A percentile compares a stretch with the other conserved stretches of the same genome.
phyloP scores from a whole-genome alignment of 768 basidiomycete genomes.

The Mycena epipterygia region DNA sequence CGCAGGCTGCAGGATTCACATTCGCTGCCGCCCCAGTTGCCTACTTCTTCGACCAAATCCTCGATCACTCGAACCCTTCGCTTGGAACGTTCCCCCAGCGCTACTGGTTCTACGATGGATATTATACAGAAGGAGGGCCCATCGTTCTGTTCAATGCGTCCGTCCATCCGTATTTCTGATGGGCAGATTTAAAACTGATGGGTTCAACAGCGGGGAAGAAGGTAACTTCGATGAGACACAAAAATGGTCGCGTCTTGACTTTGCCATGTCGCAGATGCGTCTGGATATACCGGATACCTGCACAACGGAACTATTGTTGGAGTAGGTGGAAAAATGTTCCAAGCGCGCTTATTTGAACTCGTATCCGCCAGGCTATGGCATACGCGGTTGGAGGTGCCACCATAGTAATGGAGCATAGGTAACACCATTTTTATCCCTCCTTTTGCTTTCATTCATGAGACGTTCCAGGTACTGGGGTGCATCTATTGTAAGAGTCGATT shows the following conservation, averaged over 20 bases:
- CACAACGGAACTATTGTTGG: constrained; percentile 28
- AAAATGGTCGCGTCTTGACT: neutral
- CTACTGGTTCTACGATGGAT: constrained; percentile 63
- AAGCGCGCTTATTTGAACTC: neutral
- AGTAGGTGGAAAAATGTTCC: neutral
- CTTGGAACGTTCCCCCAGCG: constrained; percentile 67
- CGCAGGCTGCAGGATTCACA: neutral
- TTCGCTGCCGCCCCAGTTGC: constrained; percentile 3
- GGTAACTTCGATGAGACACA: neutral
- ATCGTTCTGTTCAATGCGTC: constrained; percentile 29
- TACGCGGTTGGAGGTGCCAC: constrained; percentile 26
- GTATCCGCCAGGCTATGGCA: constrained; percentile 20
- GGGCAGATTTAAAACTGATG: neutral
- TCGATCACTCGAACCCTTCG: constrained; percentile 62
- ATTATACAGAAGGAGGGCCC: constrained; percentile 49
- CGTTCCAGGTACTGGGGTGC: constrained; percentile 30
- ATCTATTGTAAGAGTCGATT: constrained; percentile 15
- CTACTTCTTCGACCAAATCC: constrained; percentile 52
- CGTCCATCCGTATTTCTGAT: neutral
- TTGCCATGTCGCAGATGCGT: constrained; percentile 12
- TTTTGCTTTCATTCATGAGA: neutral
- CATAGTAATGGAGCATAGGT: constrained; percentile 32
- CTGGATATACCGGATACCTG: constrained; percentile 31
- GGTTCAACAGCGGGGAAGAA: constrained; percentile 19
- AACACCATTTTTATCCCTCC: neutral